Percentiles rank a stretch among this genome's conserved stretches.
Conservation (phyloP, 2,329 filamentous ascomycete genomes). For the Penicillium crustosum region DNA sequence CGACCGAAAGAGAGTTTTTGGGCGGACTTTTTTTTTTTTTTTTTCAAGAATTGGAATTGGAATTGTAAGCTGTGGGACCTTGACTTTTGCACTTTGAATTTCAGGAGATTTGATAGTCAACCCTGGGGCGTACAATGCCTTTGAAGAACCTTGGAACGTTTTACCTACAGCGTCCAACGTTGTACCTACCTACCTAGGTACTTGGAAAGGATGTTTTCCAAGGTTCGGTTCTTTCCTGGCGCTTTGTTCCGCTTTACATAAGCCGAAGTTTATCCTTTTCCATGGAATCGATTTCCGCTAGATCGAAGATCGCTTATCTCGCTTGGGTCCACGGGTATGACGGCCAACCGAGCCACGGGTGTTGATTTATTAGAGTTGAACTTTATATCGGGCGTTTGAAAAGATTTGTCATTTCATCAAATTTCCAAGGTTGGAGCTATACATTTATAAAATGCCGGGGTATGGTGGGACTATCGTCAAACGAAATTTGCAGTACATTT, state of each 20-base stretch:
- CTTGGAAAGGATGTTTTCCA: no score
- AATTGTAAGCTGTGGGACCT: no score
- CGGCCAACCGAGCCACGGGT: background rate
- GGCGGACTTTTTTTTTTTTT: no score
- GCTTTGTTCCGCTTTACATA: background rate
- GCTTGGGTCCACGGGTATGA: background rate
- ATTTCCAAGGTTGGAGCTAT: background rate
- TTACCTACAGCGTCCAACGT: no score
- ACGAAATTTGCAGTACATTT: background rate
- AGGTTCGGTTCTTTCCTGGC: no score
- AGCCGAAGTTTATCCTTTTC: background rate
- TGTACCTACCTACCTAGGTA: no score
- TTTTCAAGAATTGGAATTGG: no score
- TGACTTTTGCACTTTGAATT: no score
- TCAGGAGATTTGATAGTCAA: no score
- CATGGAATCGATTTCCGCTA: background rate
- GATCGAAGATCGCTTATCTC: conserved; percentile 6
- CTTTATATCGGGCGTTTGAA: background rate
- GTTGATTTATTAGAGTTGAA: background rate
- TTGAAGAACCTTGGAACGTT: no score
- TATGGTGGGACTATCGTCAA: background rate
- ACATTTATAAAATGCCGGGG: background rate
- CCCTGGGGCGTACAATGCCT: no score
- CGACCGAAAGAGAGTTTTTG: no score
- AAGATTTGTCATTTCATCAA: background rate